These are phyloP conservation scores for Aspergillus nanangensis DNA, from an alignment of 495 filamentous ascomycete genomes.

Conservation along the genomic window DNA sequence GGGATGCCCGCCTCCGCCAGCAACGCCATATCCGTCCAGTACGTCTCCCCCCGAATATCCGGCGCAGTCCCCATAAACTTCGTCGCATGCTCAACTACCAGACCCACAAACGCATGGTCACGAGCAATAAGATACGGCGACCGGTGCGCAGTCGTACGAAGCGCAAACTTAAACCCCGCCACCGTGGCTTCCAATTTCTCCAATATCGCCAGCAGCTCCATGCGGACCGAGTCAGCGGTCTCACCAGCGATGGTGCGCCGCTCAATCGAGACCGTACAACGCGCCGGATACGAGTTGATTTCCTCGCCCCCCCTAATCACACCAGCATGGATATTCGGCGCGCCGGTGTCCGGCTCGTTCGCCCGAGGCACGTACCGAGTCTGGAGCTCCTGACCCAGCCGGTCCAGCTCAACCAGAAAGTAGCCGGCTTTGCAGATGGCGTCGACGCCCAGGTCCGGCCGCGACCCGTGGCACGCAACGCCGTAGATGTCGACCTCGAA, in stretches of 20 bases:
- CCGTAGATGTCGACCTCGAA: slow-evolving; percentile 3
- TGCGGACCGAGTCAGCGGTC: not conserved
- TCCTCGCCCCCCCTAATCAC: slow-evolving; percentile 1
- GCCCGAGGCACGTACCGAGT: not conserved
- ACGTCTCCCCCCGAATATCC: not conserved
- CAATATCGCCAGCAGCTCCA: not conserved
- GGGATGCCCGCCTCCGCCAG: not conserved
- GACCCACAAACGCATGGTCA: not conserved
- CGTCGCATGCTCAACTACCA: not conserved
- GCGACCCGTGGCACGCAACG: not conserved
- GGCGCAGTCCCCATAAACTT: not conserved
- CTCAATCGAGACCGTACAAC: slow-evolving; percentile 2
- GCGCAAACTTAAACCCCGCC: not conserved
- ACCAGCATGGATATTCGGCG: not conserved
- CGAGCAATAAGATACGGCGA: not conserved
- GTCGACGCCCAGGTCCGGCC: not conserved
- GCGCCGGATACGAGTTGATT: not conserved
- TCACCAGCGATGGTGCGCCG: not conserved
- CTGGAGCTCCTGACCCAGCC: no score
- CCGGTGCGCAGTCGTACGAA: not conserved
- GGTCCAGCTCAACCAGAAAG: not conserved
- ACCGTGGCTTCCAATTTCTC: no score
- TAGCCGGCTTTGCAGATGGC: slow-evolving; percentile 1
- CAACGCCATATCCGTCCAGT: not conserved
- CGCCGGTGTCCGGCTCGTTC: not conserved